Evolutionary conservation across 2,329 filamentous ascomycete species (phyloP), one percentile per base, ranked within the genome.

Genomic region (Curvularia lunata): DNA sequence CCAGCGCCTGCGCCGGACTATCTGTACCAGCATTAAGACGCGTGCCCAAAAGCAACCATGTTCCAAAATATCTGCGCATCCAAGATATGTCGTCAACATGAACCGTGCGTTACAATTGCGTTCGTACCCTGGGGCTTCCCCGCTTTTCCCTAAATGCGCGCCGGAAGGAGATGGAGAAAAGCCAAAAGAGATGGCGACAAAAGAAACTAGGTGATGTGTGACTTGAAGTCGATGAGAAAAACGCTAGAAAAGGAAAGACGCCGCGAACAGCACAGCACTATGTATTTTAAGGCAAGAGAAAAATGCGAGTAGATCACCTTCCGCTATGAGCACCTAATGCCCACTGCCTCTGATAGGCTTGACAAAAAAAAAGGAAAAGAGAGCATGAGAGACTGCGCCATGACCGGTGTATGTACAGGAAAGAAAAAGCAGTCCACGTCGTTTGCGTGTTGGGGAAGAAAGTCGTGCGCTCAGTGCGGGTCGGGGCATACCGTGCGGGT

Each of bases 1-100:
- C 71, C 72, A 66, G 68, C 67, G 73, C 73, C 73, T 54, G 73
- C 73, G 69, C 66, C 63, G 62, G 66, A 56, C 58, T 54, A 48
- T 59, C 59, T 52, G 47, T 58, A 45, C 58, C 54, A 54, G 53
- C 64, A 71, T 72, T 68, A 73, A 47, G 43, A 46, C 54, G 61
- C 59, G 54, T 58, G 54, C 61, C 57, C 59, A 69, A 71, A 71
- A 74, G 63, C 57, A 72, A 65, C 45, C 52, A 63, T 65, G 57
- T 65, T 48, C 46, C 58, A 58, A 41, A 40, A 49, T 21, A 49
- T 38, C 32, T 25, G 53, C 56, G 55, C 48, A 58, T 45, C 56
- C 45, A 59, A 48, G 23, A 58, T 52, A 53, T 57, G 53, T 54
- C 43, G 50, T 57, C 49, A 38, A 59, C 52, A 54, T 52, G 48